Evolutionary conservation across 2,329 filamentous ascomycete species (phyloP).

Genomic region (Penicillium sumatraense): DNA sequence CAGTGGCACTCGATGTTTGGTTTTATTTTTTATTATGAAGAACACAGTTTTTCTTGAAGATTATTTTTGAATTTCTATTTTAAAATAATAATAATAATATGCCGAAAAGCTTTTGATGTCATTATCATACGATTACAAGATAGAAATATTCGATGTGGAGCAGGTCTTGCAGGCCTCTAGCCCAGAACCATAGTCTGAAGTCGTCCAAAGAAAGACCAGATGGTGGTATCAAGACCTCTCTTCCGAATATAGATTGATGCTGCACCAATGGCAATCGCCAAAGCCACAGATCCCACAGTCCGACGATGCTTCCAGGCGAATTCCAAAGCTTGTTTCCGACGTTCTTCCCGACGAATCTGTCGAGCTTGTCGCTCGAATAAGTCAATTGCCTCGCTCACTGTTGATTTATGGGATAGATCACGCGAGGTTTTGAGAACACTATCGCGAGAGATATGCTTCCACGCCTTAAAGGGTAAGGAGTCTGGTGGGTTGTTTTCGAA

Average conservation of each 20-base stretch:
- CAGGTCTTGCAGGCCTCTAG: neutral
- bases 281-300: constrained; percentile 64
- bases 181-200: constrained; percentile 31
- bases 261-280: constrained; percentile 69
- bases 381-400: constrained; percentile 66
- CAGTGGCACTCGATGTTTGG: too few relatives aligned
- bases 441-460: constrained; percentile 71
- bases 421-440: constrained; percentile 87
- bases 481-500: constrained; percentile 73
- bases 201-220: constrained; percentile 39
- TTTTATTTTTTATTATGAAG: too few relatives aligned
- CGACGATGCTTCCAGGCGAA: constrained; percentile 68
- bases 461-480: constrained; percentile 65
- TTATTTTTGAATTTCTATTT: neutral
- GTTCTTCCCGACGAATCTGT: constrained; percentile 72
- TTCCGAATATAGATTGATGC: constrained; percentile 70
- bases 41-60: too few relatives aligned
- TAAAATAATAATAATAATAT: neutral
- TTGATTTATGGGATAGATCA: constrained; percentile 59
- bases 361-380: constrained; percentile 73
- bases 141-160: neutral
- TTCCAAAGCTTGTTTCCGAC: constrained; percentile 54
- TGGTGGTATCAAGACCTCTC: constrained; percentile 40
- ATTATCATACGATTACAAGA: constrained; percentile 11
- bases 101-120: neutral